Conservation (phyloP, 1,284 basidiomycete genomes). For the Ustilago esculenta region DNA sequence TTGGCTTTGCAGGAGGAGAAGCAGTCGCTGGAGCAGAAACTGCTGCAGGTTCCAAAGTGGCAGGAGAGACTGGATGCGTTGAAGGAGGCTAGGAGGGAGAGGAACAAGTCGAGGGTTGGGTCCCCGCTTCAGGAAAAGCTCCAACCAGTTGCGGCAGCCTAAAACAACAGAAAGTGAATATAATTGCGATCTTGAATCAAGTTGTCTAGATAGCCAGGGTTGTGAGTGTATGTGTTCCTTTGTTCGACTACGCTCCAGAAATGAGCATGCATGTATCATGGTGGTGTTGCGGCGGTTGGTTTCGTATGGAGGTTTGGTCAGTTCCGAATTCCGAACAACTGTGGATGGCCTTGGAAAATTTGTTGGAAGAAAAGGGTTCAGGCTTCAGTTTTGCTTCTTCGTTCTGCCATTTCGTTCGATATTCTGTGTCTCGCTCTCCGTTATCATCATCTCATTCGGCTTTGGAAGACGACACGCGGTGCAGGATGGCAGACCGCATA, state of each 20-base stretch:
- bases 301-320: slow-evolving; percentile 16
- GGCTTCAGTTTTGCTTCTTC: neutral
- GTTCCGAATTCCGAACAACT: slow-evolving; percentile 21
- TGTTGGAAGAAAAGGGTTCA: slow-evolving; percentile 18
- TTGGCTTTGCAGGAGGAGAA: slow-evolving; percentile 94
- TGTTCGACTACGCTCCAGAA: too few relatives aligned
- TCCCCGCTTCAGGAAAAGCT: slow-evolving; percentile 27
- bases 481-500: slow-evolving; percentile 27
- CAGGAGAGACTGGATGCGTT: slow-evolving; percentile 80
- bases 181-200: too few relatives aligned
- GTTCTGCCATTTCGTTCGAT: too few relatives aligned
- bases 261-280: too few relatives aligned
- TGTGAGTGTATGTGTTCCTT: too few relatives aligned
- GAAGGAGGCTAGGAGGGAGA: slow-evolving; percentile 63
- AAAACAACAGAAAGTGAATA: too few relatives aligned
- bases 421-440: too few relatives aligned
- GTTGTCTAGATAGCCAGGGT: too few relatives aligned
- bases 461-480: too few relatives aligned
- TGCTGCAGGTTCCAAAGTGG: slow-evolving; percentile 77
- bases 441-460: too few relatives aligned
- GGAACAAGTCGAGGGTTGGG: slow-evolving; percentile 8
- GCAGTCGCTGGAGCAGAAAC: slow-evolving; percentile 66
- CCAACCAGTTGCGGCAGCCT: slow-evolving; percentile 22
- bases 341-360: slow-evolving; percentile 17
- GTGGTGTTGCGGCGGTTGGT: neutral